Conservation (phyloP, 2,329 filamentous ascomycete genomes). For the Stenocarpella maydis region DNA sequence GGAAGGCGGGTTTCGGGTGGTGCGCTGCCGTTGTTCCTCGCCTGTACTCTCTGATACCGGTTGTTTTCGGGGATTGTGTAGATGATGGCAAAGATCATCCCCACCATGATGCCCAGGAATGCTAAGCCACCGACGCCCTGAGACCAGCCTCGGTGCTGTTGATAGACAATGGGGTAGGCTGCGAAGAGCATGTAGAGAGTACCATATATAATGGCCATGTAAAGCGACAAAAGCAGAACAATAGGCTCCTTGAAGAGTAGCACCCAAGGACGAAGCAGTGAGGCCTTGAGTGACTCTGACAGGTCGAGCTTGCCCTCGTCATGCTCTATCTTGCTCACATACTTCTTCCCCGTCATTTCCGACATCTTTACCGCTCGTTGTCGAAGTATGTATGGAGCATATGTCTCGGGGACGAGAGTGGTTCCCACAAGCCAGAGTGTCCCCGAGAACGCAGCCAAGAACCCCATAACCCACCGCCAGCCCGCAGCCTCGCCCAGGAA, state of each 20-base stretch:
- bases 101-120: conserved; percentile 70
- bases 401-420: conserved; percentile 66
- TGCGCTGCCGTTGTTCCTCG: conserved; percentile 58
- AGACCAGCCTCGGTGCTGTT: conserved; percentile 63
- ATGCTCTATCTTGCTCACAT: conserved; percentile 58
- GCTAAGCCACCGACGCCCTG: conserved; percentile 67
- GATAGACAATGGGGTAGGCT: conserved; percentile 69
- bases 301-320: conserved; percentile 53
- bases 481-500: conserved; percentile 67
- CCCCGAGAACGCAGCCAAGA: conserved; percentile 69
- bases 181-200: conserved; percentile 64
- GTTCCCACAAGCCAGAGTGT: conserved; percentile 62
- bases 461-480: conserved; percentile 72
- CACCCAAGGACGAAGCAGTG: conserved; percentile 69
- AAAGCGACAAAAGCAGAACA: conserved; percentile 68
- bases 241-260: conserved; percentile 74
- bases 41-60: conserved; percentile 56
- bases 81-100: conserved; percentile 64
- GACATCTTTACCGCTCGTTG: conserved; percentile 59
- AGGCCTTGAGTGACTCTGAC: conserved; percentile 60
- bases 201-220: conserved; percentile 67
- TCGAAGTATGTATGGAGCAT: conserved; percentile 64
- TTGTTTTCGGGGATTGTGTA: conserved; percentile 63
- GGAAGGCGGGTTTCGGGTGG: conserved; percentile 71
- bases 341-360: conserved; percentile 61